phyloP scores from a whole-genome alignment of 257 asterid species.

The Solanum chiquidenum region DNA sequence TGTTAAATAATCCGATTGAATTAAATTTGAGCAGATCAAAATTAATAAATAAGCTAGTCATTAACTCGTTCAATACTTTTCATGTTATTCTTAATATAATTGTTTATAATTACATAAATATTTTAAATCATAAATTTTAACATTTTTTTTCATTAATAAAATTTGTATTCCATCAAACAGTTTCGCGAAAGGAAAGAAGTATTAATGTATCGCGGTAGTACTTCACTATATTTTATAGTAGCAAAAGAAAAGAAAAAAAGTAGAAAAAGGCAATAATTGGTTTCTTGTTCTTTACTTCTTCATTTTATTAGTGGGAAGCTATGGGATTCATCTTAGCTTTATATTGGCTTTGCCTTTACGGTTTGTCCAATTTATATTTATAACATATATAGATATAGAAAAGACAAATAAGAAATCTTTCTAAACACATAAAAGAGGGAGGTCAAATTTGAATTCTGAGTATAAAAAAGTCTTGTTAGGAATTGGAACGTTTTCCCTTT shows the following conservation, averaged over 20 bases:
- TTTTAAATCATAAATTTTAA: neutral
- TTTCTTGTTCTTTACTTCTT: constrained; percentile 46
- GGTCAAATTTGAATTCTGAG: neutral
- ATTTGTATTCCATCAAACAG: neutral
- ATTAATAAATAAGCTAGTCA: neutral
- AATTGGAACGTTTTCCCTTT: too few relatives aligned
- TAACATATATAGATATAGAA: neutral
- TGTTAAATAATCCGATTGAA: neutral
- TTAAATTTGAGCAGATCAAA: neutral
- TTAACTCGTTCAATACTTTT: neutral
- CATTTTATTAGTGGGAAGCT: neutral
- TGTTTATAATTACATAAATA: neutral
- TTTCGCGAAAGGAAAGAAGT: too few relatives aligned
- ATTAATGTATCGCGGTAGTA: neutral
- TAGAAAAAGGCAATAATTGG: constrained; percentile 14
- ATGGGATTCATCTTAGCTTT: neutral
- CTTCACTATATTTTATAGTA: neutral
- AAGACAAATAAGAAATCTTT: neutral
- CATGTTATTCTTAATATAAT: fast-evolving
- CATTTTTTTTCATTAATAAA: fast-evolving
- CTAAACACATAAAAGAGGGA: neutral
- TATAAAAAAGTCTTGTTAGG: neutral
- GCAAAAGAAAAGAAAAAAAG: neutral
- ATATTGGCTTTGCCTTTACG: neutral
- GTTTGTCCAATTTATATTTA: neutral